Percentiles rank a stretch among this genome's conserved stretches.
Evolutionary conservation across 2,329 filamentous ascomycete genomes (phyloP).

Genomic region (Colletotrichum brevisporum): DNA sequence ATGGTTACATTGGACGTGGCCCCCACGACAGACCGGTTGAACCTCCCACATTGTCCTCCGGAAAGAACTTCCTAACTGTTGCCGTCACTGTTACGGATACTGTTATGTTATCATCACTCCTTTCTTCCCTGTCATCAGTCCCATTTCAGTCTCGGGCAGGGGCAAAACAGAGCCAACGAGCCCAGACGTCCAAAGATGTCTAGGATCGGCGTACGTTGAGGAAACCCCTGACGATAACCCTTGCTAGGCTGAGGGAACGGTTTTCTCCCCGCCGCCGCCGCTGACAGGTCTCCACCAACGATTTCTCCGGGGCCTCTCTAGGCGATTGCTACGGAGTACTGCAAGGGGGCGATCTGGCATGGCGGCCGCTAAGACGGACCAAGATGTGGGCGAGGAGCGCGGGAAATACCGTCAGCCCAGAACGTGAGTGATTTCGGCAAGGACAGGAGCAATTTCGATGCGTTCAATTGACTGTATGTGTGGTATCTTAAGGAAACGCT

Average conservation of each 20-base stretch:
- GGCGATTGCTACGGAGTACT: not conserved
- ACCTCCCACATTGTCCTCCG: not conserved
- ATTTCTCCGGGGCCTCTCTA: slow-evolving; percentile 9
- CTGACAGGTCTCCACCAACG: not conserved
- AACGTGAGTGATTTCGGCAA: slow-evolving; percentile 3
- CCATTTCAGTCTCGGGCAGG: not conserved
- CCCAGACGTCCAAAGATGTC: not conserved
- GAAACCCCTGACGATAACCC: slow-evolving; percentile 7
- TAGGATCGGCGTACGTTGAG: slow-evolving; percentile 23
- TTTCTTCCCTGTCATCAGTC: not conserved
- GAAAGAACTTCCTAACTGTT: slow-evolving; percentile 10
- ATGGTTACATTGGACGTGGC: slow-evolving; percentile 16
- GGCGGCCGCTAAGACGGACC: not conserved
- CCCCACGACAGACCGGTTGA: slow-evolving; percentile 19
- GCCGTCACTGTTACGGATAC: too few relatives aligned
- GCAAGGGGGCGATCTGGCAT: slow-evolving; percentile 6
- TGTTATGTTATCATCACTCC: too few relatives aligned
- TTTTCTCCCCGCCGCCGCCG: slow-evolving; percentile 12
- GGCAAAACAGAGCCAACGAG: slow-evolving; percentile 4
- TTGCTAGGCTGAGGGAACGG: slow-evolving; percentile 21
- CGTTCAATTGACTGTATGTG: not conserved
- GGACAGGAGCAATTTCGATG: not conserved
- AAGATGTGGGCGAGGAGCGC: not conserved
- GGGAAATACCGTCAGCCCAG: not conserved
- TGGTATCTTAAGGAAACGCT: slow-evolving; percentile 22